A percentile compares a stretch with the other conserved stretches of the same genome.
phyloP scores from a whole-genome alignment of 1,139 yeast genomes.

The Geotrichum siamense region DNA sequence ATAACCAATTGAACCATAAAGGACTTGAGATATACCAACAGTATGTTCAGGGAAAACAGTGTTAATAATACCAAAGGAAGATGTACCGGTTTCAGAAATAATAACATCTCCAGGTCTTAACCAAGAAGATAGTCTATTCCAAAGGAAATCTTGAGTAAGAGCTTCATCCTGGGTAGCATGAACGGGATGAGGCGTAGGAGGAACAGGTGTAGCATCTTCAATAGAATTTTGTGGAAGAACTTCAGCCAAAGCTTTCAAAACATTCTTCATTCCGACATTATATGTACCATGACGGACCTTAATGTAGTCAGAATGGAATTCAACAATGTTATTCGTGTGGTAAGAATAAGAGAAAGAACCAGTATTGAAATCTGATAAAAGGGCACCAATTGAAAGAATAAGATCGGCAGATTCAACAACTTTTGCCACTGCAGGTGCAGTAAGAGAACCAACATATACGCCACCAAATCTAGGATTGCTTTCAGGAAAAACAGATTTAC shows the following conservation, averaged over 20 bases:
- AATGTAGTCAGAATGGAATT: conserved; percentile 84
- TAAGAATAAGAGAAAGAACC: conserved; percentile 82
- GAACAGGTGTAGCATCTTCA: conserved; percentile 21
- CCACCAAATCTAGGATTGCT: conserved; percentile 73
- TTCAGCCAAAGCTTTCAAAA: conserved; percentile 35
- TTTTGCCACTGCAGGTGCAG: conserved; percentile 66
- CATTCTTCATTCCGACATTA: conserved; percentile 72
- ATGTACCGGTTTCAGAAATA: conserved; percentile 83
- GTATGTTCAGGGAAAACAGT: conserved; percentile 68
- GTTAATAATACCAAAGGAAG: conserved; percentile 79
- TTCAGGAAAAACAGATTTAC: conserved; percentile 76
- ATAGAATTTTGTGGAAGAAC: not conserved
- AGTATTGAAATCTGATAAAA: conserved; percentile 82
- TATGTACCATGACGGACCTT: conserved; percentile 69
- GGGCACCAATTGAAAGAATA: conserved; percentile 71
- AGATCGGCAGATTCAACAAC: conserved; percentile 74
- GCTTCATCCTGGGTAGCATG: conserved; percentile 30
- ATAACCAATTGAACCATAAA: conserved; percentile 89
- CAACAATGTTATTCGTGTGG: conserved; percentile 71
- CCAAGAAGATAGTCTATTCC: conserved; percentile 72
- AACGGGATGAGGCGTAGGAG: conserved; percentile 22
- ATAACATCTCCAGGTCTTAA: conserved; percentile 73
- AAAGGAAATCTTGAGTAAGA: conserved; percentile 70
- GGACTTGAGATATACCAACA: conserved; percentile 76
- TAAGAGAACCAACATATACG: conserved; percentile 75